Evolutionary conservation across 768 basidiomycete species (phyloP).

Genomic region (Tubosaeta sp.): DNA sequence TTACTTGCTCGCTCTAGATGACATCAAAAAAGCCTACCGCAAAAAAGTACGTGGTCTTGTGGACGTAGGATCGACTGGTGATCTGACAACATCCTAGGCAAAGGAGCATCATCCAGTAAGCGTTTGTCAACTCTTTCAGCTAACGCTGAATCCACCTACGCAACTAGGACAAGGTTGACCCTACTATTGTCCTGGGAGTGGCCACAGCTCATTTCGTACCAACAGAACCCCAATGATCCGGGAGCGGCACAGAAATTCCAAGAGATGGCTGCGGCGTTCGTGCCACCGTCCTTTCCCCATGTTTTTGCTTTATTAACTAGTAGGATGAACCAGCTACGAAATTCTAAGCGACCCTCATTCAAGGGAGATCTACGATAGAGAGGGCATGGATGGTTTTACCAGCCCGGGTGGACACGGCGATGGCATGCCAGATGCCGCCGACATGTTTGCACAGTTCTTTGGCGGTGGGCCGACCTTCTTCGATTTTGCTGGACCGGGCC

Average conservation of each 20-base stretch:
- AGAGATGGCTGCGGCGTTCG: slow-evolving; percentile 84
- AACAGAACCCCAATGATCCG: slow-evolving; percentile 85
- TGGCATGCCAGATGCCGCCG: slow-evolving; percentile 53
- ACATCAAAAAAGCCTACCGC: slow-evolving; percentile 93
- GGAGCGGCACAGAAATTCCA: slow-evolving; percentile 81
- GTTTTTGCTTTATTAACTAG: slow-evolving; percentile 6
- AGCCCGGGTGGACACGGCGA: slow-evolving; percentile 42
- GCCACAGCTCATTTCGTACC: not conserved
- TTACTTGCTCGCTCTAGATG: slow-evolving; percentile 41
- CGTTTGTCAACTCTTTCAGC: not conserved
- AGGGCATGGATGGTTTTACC: slow-evolving; percentile 66
- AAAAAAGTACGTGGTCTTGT: slow-evolving; percentile 61
- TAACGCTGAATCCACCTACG: not conserved
- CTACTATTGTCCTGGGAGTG: not conserved
- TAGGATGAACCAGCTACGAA: slow-evolving; percentile 58
- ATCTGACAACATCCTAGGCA: slow-evolving; percentile 48
- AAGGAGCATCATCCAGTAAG: slow-evolving; percentile 85
- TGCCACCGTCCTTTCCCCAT: slow-evolving; percentile 15
- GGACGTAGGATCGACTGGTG: not conserved
- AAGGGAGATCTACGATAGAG: slow-evolving; percentile 67
- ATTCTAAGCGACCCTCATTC: slow-evolving; percentile 67
- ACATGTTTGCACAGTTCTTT: slow-evolving; percentile 77
- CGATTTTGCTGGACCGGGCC: slow-evolving; percentile 53
- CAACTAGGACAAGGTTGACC: slow-evolving; percentile 62
- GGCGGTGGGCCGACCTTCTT: slow-evolving; percentile 55